Evolutionary conservation across 192 early-diverging fungal genomes (phyloP).

Genomic region (Umbelopsis sp.): DNA sequence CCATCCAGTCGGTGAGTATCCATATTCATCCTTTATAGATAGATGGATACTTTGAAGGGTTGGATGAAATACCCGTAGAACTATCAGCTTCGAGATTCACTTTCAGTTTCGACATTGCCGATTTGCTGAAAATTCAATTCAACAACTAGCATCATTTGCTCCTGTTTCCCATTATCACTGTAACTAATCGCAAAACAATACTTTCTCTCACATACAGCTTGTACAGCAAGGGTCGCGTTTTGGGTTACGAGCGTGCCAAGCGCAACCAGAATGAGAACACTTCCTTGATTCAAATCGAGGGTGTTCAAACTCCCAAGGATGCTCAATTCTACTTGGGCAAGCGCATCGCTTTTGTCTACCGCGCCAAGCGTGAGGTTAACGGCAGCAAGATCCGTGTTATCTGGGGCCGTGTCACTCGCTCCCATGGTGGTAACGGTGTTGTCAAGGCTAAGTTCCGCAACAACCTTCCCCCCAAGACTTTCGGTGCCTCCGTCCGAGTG

Average conservation of each 20-base stretch:
- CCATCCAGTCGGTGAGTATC: conserved; percentile 20
- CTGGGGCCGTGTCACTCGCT: conserved; percentile 95
- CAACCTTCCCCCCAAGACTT: conserved; percentile 94
- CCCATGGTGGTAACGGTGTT: conserved; percentile 78
- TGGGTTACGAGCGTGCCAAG: conserved; percentile 94
- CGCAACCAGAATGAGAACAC: conserved; percentile 90
- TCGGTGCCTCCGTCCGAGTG: conserved; percentile 91
- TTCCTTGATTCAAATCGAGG: conserved; percentile 92
- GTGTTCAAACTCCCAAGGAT: conserved; percentile 87
- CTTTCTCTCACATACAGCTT: conserved; percentile 65
- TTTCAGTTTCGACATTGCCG: not conserved
- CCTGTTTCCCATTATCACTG: not conserved
- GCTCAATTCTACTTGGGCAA: conserved; percentile 98
- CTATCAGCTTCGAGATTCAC: not conserved
- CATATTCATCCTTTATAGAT: conserved; percentile 1
- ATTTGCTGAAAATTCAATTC: not conserved
- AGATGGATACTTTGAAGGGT: not conserved
- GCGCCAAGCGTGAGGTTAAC: conserved; percentile 82
- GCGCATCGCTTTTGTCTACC: conserved; percentile 98
- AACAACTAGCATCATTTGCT: not conserved
- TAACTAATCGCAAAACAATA: not conserved
- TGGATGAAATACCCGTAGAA: not conserved
- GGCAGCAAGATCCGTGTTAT: conserved; percentile 95
- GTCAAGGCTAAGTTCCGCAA: conserved; percentile 97
- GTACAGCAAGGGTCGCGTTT: conserved; percentile 96